Evolutionary conservation across 202 grass and related monocot genomes (phyloP), one percentile per base, ranked within the genome.

Genomic region (Carex arenaria): DNA sequence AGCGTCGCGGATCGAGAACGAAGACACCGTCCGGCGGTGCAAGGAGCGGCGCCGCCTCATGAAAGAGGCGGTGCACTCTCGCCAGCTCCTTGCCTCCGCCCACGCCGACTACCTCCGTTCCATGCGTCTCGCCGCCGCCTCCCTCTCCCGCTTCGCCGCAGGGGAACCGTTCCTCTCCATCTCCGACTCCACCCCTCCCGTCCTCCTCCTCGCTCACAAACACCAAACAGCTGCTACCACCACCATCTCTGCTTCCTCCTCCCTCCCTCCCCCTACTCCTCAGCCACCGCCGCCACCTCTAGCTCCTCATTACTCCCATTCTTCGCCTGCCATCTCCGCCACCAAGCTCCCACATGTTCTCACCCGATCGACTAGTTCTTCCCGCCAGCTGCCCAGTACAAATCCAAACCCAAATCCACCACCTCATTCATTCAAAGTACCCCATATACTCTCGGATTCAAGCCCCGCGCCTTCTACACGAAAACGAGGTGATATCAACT

Each of bases 11-110:
- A 86, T 96, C 85, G 96, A 99, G 57, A 92, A 99, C 63, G 96
- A 99, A 82, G 96, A 96, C 87, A 95, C 93, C 52, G 96, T 99
- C 63, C 89, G 96, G 7, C 93, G 96, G 52, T 99, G 96, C 96
- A 95, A 93, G 91, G 96, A 99, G 91, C 88, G 96, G 3, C 93
- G 93, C 38, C 93, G 89, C 19, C 82, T 94, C 78, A 99, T 99
- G 80, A 99, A 90, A 87, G 89, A 93, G 47, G 93, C 89, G 1
- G 96, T 96, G 18, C 77, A 90, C 57, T 89, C 91, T 71, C 89
- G 96, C 31, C 96, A 99, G 81, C 89, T 84, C 83, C 89, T 99
- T 56, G 96, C 96, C 62, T 91, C 96, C 23, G 86, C 93, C 12
- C 96, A 99, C 88, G 88, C 89, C 59, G 96, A 99, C 51, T 99